phyloP scores from a whole-genome alignment of 2,329 filamentous ascomycete species.

The Xylariaceae sp. region DNA sequence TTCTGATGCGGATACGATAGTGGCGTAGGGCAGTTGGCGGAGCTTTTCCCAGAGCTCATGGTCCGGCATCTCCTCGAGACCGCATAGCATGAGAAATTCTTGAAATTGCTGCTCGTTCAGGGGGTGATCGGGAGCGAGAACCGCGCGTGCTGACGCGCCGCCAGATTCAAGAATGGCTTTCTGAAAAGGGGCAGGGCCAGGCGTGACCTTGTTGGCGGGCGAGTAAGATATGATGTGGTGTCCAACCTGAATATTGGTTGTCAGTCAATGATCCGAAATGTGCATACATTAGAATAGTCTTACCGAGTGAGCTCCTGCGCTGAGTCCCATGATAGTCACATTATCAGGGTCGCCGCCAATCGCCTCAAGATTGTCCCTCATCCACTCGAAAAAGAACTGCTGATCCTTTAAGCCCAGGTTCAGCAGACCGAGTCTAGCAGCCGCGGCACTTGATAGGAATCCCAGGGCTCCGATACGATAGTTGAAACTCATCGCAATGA shows the following conservation, averaged over 20 bases:
- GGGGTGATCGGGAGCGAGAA: conserved; percentile 49
- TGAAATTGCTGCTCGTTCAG: conserved; percentile 52
- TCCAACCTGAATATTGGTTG: conserved; percentile 34
- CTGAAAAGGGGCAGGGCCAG: conserved; percentile 40
- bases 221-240: conserved; percentile 57
- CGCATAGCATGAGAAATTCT: conserved; percentile 48
- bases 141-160: conserved; percentile 49
- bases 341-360: conserved; percentile 57
- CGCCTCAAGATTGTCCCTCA: conserved; percentile 51
- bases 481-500: conserved; percentile 57
- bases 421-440: conserved; percentile 49
- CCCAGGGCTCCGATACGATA: conserved; percentile 64
- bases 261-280: no score
- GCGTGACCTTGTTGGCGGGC: conserved; percentile 32
- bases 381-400: conserved; percentile 53
- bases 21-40: conserved; percentile 37
- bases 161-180: conserved; percentile 55
- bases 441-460: conserved; percentile 56
- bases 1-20: conserved; percentile 39
- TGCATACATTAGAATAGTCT: neutral
- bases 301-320: conserved; percentile 57
- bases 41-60: conserved; percentile 48
- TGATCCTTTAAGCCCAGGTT: conserved; percentile 64
- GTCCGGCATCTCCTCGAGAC: conserved; percentile 45
- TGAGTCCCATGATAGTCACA: conserved; percentile 57